Percentiles rank a stretch among this genome's conserved stretches.
Evolutionary conservation across 176 grass and related monocot genomes (phyloP).

Genomic region (bread wheat (Triticum aestivum)): IWGSC_CS_RefSeq_v2.1 NC_057800.1:275712401-275712900

Average conservation of each 20-base stretch:
- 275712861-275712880: background rate
- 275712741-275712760: background rate
- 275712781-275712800: background rate
- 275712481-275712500: no score
- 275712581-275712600: background rate
- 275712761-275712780: background rate
- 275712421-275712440: background rate
- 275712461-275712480: no score
- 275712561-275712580: background rate
- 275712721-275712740: background rate
- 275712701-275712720: background rate
- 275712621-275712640: no score
- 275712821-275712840: background rate
- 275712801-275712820: background rate
- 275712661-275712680: no score
- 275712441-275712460: no score
- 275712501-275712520: no score
- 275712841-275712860: background rate
- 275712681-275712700: background rate
- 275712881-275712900: slow-evolving; percentile 31
- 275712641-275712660: no score
- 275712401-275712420: no score
- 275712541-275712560: background rate
- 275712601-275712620: no score
- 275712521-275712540: no score